A percentile compares a stretch with the other conserved stretches of the same genome.
Conservation (phyloP, 2,329 filamentous ascomycete genomes). For the Achaetomium macrosporum region DNA sequence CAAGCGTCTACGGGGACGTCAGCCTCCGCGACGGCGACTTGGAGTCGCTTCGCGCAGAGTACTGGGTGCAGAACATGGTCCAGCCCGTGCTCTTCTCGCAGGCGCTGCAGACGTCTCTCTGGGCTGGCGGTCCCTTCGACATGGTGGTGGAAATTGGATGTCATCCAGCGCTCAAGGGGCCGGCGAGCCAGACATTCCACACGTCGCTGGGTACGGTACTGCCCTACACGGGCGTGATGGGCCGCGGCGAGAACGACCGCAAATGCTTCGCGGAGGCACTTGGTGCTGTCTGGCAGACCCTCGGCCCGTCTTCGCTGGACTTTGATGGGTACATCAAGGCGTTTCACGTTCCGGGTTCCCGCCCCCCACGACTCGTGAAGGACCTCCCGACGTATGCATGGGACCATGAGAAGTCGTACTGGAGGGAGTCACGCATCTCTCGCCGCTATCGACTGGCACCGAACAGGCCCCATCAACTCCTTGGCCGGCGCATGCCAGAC, state of each 20-base stretch:
- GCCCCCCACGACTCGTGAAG: background rate
- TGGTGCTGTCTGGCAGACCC: constrained; percentile 8
- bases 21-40: too few species aligned
- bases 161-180: constrained; percentile 37
- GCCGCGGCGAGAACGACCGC: too few species aligned
- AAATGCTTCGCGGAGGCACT: background rate
- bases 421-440: background rate
- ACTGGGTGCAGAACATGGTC: background rate
- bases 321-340: background rate
- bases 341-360: background rate
- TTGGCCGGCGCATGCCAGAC: background rate
- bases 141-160: constrained; percentile 32
- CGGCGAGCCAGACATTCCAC: constrained; percentile 30
- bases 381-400: background rate
- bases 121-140: constrained; percentile 4
- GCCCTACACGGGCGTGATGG: background rate
- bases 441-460: background rate
- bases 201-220: background rate
- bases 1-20: background rate
- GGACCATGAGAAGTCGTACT: background rate
- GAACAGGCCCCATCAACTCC: background rate
- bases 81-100: constrained; percentile 25
- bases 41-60: background rate
- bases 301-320: constrained; percentile 8
- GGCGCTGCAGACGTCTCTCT: constrained; percentile 10